Base-by-base conservation (phyloP, 805 yeast species). In the Citeromyces matritensis region DNA sequence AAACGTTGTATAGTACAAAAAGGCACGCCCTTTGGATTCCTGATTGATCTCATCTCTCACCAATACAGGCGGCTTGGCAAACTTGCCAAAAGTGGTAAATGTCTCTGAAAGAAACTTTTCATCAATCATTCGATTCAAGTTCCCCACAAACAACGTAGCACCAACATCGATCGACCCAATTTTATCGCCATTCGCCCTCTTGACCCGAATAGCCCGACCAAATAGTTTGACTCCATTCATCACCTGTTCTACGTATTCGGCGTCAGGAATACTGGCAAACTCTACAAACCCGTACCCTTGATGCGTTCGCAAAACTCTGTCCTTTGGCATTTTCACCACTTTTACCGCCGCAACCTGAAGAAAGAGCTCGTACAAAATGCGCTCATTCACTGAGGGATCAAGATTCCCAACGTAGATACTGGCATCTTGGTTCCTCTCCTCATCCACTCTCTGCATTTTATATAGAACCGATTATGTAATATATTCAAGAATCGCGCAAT, bases 261-360 rank as follows among this genome's bases (percentile, higher is more conserved):
- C 77, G 42, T 84, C 95, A 12, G 53, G 58, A 3, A 55, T 53
- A 10, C 60, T 56, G 31, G 57, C 52, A 43, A 80, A 76, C 46
- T 82, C 91, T 2, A 80, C 78, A 53, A 91, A 88, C 7, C 94
- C 96, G 55, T 62, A 88, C 4, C 96, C 96, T 44, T 79, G 93
- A 43, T 80, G 85, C 1, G 66, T 57, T 37, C 69, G 69, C 19
- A 71, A 53, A 4, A 85, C 60, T 38, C 83, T 65, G 45, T 85
- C 95, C 44, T 72, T 75, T 5, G 96, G 96, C 39, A 91, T 58
- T 37, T 76, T 65, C 4, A 91, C 64, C 21, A 68, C 60, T 26
- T 58, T 59, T 3, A 88, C 66, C 0, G 95, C 94, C 0, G 88
- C 85, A 27, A 83, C 75, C 49, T 91, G 97, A 5, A 81, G 50